These are phyloP conservation scores for Tolypocladium pustulatum DNA, from an alignment of 2,329 filamentous ascomycete genomes.

Conservation along the genomic window DNA sequence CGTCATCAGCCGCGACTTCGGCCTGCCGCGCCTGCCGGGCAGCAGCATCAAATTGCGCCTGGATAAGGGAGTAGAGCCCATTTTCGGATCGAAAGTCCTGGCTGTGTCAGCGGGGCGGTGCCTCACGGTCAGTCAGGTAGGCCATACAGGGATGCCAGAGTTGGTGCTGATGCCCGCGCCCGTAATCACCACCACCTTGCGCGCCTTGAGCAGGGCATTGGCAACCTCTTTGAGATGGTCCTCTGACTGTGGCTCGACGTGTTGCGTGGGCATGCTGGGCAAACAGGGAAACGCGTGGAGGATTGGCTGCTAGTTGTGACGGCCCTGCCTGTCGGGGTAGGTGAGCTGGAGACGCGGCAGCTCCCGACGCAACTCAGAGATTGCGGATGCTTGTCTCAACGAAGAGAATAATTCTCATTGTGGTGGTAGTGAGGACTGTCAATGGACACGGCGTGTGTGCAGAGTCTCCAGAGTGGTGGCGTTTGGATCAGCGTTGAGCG, in stretches of 20 bases:
- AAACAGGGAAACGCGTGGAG: not conserved
- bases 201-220: constrained; percentile 51
- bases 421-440: not conserved
- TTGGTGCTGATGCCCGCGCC: constrained; percentile 68
- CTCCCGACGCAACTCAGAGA: not conserved
- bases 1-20: constrained; percentile 14
- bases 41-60: constrained; percentile 52
- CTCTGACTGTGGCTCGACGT: constrained; percentile 40
- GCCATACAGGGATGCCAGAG: constrained; percentile 58
- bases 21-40: constrained; percentile 22
- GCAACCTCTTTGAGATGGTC: constrained; percentile 54
- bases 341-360: not conserved
- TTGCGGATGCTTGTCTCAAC: not conserved
- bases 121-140: not conserved
- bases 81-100: constrained; percentile 65
- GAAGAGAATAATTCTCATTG: not conserved
- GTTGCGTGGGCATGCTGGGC: constrained; percentile 45
- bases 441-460: not conserved
- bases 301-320: not conserved
- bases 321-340: not conserved
- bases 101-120: constrained; percentile 6
- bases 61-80: constrained; percentile 62
- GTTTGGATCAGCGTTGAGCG: not conserved
- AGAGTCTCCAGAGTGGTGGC: not conserved
- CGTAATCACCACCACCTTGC: constrained; percentile 61